phyloP scores from a whole-genome alignment of 805 yeast species.

The Zygosaccharomyces bisporus region DNA sequence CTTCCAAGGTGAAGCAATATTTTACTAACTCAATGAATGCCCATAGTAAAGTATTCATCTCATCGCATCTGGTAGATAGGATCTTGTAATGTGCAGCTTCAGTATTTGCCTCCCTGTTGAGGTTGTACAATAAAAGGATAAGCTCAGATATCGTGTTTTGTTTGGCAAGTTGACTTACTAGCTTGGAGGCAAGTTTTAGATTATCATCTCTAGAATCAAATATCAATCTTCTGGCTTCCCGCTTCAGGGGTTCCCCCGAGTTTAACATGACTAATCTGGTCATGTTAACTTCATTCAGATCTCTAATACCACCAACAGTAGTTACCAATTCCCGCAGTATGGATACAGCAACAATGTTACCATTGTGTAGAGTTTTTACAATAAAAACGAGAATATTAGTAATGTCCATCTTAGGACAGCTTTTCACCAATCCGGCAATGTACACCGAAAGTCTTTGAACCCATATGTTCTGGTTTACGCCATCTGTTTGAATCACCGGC shows the following conservation, averaged over 20 bases:
- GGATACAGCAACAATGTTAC: constrained; percentile 56
- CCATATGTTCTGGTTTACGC: constrained; percentile 80
- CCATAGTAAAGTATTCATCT: constrained; percentile 60
- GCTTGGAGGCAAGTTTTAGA: constrained; percentile 44
- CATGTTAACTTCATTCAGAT: constrained; percentile 60
- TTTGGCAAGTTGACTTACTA: constrained; percentile 45
- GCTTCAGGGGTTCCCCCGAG: constrained; percentile 56
- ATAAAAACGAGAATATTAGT: constrained; percentile 58
- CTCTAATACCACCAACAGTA: constrained; percentile 76
- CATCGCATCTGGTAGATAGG: constrained; percentile 68
- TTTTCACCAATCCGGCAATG: constrained; percentile 64
- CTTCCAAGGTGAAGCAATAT: constrained; percentile 41
- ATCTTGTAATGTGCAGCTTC: constrained; percentile 59
- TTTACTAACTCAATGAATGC: constrained; percentile 57
- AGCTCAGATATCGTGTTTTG: constrained; percentile 54
- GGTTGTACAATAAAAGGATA: constrained; percentile 57
- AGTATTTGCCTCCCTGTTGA: constrained; percentile 40
- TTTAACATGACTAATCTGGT: constrained; percentile 63
- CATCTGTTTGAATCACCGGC: constrained; percentile 66
- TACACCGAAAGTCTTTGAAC: constrained; percentile 76
- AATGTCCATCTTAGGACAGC: constrained; percentile 54
- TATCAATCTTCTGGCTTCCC: constrained; percentile 53
- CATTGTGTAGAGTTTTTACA: constrained; percentile 57
- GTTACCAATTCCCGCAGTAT: constrained; percentile 63
- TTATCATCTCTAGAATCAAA: constrained; percentile 48